Percentiles rank a stretch among this genome's conserved stretches.
Evolutionary conservation across 257 asterid genomes (phyloP).

Genomic region (Plantago major): DNA sequence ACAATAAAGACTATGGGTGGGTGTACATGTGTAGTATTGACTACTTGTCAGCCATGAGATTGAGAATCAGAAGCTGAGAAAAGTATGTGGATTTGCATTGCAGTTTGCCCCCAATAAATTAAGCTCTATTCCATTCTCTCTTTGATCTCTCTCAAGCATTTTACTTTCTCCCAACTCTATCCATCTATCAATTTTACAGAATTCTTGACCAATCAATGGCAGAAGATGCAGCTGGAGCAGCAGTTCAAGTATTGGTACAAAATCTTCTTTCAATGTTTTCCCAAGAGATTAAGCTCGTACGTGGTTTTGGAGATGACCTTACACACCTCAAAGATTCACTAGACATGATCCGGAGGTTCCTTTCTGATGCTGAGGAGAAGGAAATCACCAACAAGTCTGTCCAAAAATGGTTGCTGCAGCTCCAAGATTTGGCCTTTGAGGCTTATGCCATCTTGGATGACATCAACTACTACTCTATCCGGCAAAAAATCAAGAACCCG

Average conservation of each 20-base stretch:
- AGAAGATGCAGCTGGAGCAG: constrained; percentile 5
- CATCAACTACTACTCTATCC: constrained; percentile 16
- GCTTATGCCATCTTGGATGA: constrained; percentile 19
- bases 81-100: too few relatives aligned
- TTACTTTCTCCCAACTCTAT: too few relatives aligned
- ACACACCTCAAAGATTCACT: background rate
- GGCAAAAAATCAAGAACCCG: background rate
- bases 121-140: too few relatives aligned
- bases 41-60: too few relatives aligned
- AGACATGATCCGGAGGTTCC: background rate
- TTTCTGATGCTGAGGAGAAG: constrained; percentile 8
- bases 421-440: constrained; percentile 12
- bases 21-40: too few relatives aligned
- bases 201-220: background rate
- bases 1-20: too few relatives aligned
- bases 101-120: too few relatives aligned
- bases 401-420: constrained; percentile 22
- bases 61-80: too few relatives aligned
- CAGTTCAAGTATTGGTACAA: background rate
- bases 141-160: too few relatives aligned
- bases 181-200: too few relatives aligned
- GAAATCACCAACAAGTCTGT: constrained; percentile 1
- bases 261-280: background rate
- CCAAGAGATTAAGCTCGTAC: background rate
- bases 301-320: background rate